Evolutionary conservation across 108 stramenopile species (phyloP), one percentile per base, ranked within the genome.

Genomic region (Mediolabrus comicus): DNA sequence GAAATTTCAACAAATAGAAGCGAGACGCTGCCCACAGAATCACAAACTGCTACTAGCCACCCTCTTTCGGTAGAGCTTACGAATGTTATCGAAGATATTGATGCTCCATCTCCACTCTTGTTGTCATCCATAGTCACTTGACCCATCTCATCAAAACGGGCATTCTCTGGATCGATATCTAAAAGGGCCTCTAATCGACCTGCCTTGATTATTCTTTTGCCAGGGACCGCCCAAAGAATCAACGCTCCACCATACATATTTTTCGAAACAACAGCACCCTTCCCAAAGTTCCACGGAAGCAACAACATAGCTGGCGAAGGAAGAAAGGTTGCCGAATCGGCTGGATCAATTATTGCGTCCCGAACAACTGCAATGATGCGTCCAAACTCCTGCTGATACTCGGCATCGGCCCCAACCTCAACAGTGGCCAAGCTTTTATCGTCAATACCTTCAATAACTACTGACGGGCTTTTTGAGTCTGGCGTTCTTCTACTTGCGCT

Each of bases 361-460:
- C 72, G 59, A 32, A 87, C 69, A 32, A 86, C 71, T 8, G 79
- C 90, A 55, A 91, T 69, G 30, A 91, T 72, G 9, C 90, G 69
- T 9, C 87, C 84, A 72, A 91, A 88, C 39, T 86, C 90, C 57
- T 91, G 87, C 51, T 87, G 87, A 59, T 64, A 67, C 75, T 90
- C 89, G 16, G 67, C 71, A 33, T 82, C 79, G 7, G 77, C 79
- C 2, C 81, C 85, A 29, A 86, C 78, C 19, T 85, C 68, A 27
- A 87, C 59, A 24, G 81, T 72, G 27, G 69, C 85, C 14, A 73
- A 53, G 39, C 79, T 84, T 30, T 65, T 81, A n/a, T 51, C 69
- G 4, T 69, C 51, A 11, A 29, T 52, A 11, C 24, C 14, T 39
- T 29, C 35, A 22, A 67, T 41, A 14, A 59, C 9, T 26, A 32